phyloP scores from a whole-genome alignment of 2,329 filamentous ascomycete genomes.

The Trichothecium roseum region DNA sequence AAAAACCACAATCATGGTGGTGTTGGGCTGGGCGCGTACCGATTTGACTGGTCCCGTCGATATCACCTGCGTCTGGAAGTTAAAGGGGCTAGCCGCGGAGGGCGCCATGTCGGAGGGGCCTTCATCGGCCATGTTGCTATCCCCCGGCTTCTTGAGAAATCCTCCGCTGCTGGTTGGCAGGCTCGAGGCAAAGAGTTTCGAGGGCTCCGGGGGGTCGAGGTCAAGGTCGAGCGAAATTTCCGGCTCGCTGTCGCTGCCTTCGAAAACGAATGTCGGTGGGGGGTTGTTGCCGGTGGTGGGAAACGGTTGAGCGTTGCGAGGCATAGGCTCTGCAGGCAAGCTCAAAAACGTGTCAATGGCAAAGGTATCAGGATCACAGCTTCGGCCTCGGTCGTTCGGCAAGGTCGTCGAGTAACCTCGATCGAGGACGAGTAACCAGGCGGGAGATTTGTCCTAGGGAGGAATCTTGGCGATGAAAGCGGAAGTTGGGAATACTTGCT shows the following conservation, averaged over 20 bases:
- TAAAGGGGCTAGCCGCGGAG: slow-evolving; percentile 63
- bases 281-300: slow-evolving; percentile 1
- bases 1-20: too few species aligned
- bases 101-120: slow-evolving; percentile 11
- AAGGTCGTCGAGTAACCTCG: too few species aligned
- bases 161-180: slow-evolving; percentile 17
- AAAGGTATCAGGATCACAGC: too few species aligned
- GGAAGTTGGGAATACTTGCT: too few species aligned
- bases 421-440: too few species aligned
- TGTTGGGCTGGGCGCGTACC: slow-evolving; percentile 33
- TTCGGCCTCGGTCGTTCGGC: too few species aligned
- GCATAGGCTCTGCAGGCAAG: too few species aligned
- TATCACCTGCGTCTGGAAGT: slow-evolving; percentile 79
- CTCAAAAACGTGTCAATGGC: too few species aligned
- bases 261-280: slow-evolving; percentile 2
- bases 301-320: slow-evolving; percentile 1
- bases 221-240: not conserved
- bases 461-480: too few species aligned
- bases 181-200: not conserved
- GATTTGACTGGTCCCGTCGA: slow-evolving; percentile 69
- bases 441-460: too few species aligned
- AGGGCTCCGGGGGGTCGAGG: not conserved
- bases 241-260: slow-evolving; percentile 1
- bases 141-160: slow-evolving; percentile 11
- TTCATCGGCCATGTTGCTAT: slow-evolving; percentile 8